phyloP scores from a whole-genome alignment of 768 basidiomycete genomes.

The Coprinellus micaceus region DNA sequence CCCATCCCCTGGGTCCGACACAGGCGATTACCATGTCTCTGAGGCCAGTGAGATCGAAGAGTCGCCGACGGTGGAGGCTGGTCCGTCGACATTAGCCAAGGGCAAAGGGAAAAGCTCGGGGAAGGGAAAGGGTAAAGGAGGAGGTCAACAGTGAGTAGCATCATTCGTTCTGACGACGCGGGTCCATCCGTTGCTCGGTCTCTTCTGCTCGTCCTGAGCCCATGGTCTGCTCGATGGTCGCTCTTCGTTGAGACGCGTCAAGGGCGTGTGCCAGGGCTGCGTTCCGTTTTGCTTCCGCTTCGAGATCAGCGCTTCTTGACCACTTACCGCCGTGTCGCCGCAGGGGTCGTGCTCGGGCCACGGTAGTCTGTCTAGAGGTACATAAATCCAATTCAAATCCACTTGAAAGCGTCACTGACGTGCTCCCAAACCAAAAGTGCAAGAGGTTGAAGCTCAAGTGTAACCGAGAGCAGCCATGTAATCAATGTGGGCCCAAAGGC shows the following conservation, averaged over 20 bases:
- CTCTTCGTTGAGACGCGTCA: not conserved
- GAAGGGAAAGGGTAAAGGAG: not conserved
- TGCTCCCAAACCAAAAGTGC: constrained; percentile 47
- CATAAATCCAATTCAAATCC: not conserved
- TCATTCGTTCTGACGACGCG: not conserved
- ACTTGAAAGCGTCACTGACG: constrained; percentile 5
- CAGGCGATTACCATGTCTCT: no score
- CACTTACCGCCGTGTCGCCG: not conserved
- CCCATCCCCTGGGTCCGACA: no score
- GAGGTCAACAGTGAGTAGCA: not conserved
- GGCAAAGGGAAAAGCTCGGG: not conserved
- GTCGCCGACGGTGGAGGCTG: not conserved
- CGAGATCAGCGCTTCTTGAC: not conserved
- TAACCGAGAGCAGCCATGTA: constrained; percentile 74
- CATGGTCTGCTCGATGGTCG: no score
- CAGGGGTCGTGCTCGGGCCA: constrained; percentile 15
- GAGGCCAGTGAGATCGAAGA: no score
- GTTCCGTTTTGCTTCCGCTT: not conserved
- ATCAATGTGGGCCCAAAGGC: constrained; percentile 75
- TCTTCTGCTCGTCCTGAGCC: no score
- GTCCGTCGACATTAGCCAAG: not conserved
- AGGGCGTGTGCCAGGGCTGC: no score
- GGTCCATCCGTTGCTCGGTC: not conserved
- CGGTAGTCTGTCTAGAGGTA: constrained; percentile 19
- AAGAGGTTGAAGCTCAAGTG: constrained; percentile 86